These are phyloP conservation scores for Eucalyptus curtisii DNA, from an alignment of 345 rosid genomes.

Conservation along the genomic window DNA sequence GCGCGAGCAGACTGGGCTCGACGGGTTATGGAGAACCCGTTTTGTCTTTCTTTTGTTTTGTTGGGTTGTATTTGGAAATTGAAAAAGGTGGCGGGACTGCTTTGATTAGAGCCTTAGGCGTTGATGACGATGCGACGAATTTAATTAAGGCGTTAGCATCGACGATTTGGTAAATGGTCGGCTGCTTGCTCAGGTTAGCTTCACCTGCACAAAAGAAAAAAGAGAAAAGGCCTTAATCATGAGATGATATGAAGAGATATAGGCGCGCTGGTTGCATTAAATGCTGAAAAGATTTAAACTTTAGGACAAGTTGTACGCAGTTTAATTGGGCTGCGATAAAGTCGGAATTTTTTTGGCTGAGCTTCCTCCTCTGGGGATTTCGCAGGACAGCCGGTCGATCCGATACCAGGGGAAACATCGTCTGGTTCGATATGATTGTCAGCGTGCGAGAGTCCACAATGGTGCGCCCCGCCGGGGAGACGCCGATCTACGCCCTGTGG, in stretches of 20 bases:
- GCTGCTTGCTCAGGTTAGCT: background rate
- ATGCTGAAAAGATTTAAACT: background rate
- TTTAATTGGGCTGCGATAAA: background rate
- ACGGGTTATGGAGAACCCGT: background rate
- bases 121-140: background rate
- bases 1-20: background rate
- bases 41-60: background rate
- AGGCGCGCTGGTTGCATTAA: background rate
- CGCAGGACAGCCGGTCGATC: background rate
- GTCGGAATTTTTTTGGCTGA: background rate
- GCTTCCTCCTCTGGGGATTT: background rate
- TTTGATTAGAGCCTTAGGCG: background rate
- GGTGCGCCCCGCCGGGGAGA: conserved; percentile 66
- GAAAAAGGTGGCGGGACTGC: background rate
- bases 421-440: conserved; percentile 32
- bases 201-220: background rate
- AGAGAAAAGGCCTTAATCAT: background rate
- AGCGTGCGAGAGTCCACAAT: conserved; percentile 56
- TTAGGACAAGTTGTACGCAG: background rate
- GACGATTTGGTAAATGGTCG: background rate
- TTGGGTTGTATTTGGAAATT: background rate
- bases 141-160: background rate
- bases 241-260: background rate
- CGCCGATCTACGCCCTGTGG: conserved; percentile 53
- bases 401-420: background rate